phyloP scores from a whole-genome alignment of 257 asterid species.

The Ilex aquifolium region DNA sequence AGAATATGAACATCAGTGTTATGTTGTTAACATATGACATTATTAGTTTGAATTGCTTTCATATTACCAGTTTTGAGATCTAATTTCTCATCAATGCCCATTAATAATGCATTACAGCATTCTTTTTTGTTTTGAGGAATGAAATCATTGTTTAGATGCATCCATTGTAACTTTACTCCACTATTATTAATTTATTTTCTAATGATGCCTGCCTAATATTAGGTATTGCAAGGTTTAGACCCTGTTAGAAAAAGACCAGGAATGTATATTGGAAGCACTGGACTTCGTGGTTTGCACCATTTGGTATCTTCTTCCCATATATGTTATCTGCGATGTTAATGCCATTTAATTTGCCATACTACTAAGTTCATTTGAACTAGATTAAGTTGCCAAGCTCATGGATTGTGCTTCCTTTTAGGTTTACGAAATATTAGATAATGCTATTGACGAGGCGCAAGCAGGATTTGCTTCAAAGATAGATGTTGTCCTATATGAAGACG shows the following conservation, averaged over 20 bases:
- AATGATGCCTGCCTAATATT: background rate
- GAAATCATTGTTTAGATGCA: no score
- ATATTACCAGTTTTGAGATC: no score
- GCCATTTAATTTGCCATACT: no score
- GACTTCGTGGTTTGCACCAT: constrained; percentile 91
- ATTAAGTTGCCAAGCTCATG: constrained; percentile 17
- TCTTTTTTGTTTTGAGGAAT: no score
- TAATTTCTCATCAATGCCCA: no score
- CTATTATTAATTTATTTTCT: no score
- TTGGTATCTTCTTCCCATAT: constrained; percentile 43
- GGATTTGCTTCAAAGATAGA: constrained; percentile 86
- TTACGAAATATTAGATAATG: constrained; percentile 94
- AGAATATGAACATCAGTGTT: no score
- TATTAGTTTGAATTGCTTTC: no score
- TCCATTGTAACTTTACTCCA: no score
- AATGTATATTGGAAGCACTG: constrained; percentile 96
- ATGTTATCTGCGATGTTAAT: background rate
- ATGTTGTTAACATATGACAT: no score
- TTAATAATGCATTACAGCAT: no score
- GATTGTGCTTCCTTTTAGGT: constrained; percentile 41
- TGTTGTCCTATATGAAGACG: constrained; percentile 65
- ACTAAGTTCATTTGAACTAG: no score
- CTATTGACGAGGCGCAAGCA: constrained; percentile 96
- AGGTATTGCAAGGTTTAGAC: constrained; percentile 96
- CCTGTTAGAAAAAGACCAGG: constrained; percentile 97